These are phyloP conservation scores for Plasmodium inui DNA, from an alignment of 169 alveolate genomes.

Conservation along the genomic window DNA sequence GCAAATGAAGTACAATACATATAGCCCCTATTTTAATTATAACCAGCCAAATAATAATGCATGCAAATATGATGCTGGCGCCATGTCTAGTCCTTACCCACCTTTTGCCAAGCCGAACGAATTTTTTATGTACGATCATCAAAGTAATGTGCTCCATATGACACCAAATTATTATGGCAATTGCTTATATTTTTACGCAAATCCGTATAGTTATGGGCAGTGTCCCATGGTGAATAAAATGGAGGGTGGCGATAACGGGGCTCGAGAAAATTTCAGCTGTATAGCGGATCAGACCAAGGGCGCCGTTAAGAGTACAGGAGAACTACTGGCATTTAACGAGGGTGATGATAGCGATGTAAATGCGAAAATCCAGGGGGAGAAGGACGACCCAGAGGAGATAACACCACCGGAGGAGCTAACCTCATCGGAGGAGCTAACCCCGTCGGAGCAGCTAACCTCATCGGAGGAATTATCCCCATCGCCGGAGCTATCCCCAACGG, in stretches of 20 bases:
- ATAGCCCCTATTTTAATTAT: constrained; percentile 47
- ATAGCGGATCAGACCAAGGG: not conserved
- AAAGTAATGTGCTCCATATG: constrained; percentile 36
- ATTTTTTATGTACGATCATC: constrained; percentile 47
- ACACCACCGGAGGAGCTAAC: not conserved
- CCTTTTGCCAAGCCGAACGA: constrained; percentile 50
- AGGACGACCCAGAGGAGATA: not conserved
- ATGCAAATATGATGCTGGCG: not conserved
- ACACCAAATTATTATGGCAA: constrained; percentile 62
- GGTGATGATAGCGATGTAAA: not conserved
- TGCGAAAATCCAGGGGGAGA: not conserved
- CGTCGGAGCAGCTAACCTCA: not conserved
- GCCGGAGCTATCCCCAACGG: not conserved
- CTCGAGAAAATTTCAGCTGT: not conserved
- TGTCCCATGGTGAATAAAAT: constrained; percentile 6
- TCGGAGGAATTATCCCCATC: not conserved
- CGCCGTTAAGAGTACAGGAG: not conserved
- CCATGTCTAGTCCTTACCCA: constrained; percentile 18
- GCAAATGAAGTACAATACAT: constrained; percentile 37
- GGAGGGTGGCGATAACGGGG: not conserved
- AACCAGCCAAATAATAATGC: constrained; percentile 39
- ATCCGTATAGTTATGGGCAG: constrained; percentile 27
- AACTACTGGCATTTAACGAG: not conserved
- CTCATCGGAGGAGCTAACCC: not conserved
- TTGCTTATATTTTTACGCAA: constrained; percentile 47